Evolutionary conservation across 352 stramenopile species (phyloP), one percentile per base, ranked within the genome.

Genomic region (Globisporangium mamillatum): DNA sequence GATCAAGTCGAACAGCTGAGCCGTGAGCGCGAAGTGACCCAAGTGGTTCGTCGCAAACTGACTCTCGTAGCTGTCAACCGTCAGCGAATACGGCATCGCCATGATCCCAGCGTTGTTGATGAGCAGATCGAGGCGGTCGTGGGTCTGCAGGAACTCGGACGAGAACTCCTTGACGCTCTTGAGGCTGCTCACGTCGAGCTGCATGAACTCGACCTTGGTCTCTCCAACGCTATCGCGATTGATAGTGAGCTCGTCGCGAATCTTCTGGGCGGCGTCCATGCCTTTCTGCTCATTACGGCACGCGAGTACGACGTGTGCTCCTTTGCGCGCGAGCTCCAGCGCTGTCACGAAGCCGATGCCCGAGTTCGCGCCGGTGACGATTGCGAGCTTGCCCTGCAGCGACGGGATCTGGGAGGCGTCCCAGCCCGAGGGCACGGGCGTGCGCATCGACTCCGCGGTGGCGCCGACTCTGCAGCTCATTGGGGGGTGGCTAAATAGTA

Each of bases 141-240:
- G 41, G n/a, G n/a, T n/a, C n/a, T n/a, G n/a, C n/a, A n/a, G n/a
- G n/a, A n/a, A n/a, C n/a, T 4, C 8, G 20, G 41, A 56, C n/a
- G n/a, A n/a, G n/a, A n/a, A n/a, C n/a, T n/a, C n/a, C 60, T 12
- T 68, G 58, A 97, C 70, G 34, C 76, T 92, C n/a, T n/a, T n/a
- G n/a, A n/a, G n/a, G 27, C 68, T 68, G 52, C 76, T 77, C 16
- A 97, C 77, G 71, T 97, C 84, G 27, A 95, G 66, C 25, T 77
- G 62, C 70, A 92, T 86, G 72, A 88, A 91, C 69, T 90, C 78
- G 8, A 76, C 78, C 10, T 62, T 34, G n/a, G 32, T 36, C 82
- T 76, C 57, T 59, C 53, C 61, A 82, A 32, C 27, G 27, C 27
- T 73, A 41, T 73, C 73, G 53, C 66, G 22, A 10, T 54, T 2